Base-by-base conservation (phyloP, 352 stramenopile species). In the Pythium phragmitis region DNA sequence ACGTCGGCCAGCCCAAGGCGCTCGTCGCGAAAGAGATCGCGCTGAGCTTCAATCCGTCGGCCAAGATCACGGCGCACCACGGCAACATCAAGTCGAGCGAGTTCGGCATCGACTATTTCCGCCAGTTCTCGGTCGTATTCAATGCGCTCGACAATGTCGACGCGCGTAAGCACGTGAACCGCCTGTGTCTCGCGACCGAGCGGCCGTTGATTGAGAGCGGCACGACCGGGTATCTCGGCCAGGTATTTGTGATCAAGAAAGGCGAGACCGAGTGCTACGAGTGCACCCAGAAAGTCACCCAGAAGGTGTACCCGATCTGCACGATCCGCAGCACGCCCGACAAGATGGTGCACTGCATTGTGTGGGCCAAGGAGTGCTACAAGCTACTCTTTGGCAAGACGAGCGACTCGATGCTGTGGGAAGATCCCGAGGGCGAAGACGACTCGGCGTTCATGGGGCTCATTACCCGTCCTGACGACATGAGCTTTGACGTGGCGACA, bases 141-240 rank as follows among this genome's bases (percentile, higher is more conserved):
- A 99, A 99, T 69, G 98, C 97, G 7, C 82, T 99, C 23, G 98
- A 99, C 84, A 99, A 99, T 70, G 88, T 99, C 7, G 95, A 98
- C 61, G 98, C 98, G 9, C 85, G 98, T 48, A 96, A 98, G 68
- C 96, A 99, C 61, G 98, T 99, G 39, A 99, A 99, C 78, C 91
- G 97, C 8, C 77, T 99, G 17, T 99, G 97, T 72, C 81, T 99
- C 14, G 85, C 85, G 12, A 92, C 87, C 9, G 82, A 85, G 26
- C 79, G 66, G 34, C 85, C 87, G n/a, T 63, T 96, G 42, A 96
- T 99, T 45, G 98, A 99, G 75, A 98, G 94, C 59, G 98, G 98
- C 28, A 99, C 98, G 11, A 99, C 97, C 1, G 98, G 98, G 2
- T 99, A 99, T 70, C 77, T 99, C 7, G 98, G 98, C 13, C 98